Base-by-base conservation (phyloP, 805 yeast genomes). In the Brettanomyces nanus region DNA sequence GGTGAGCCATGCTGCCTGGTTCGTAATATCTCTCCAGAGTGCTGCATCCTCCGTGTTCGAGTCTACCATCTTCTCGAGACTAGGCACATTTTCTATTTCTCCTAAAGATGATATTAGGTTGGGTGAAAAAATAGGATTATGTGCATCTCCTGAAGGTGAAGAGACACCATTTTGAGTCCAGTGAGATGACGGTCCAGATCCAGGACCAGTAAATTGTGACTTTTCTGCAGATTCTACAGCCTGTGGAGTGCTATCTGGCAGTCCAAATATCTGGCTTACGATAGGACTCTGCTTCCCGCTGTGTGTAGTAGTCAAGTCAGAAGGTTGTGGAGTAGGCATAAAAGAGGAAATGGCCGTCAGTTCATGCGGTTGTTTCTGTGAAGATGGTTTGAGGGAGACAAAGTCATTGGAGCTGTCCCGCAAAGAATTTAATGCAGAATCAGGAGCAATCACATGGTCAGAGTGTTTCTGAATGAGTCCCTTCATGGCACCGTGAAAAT, bases 11-110 rank as follows among this genome's bases (percentile, higher is more conserved):
- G 73, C 77, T 0, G 89, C 89, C 49, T 81, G 85, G 49, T 72
- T 73, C 0, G 87, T 76, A 39, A 83, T 78, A 45, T 82, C 89
- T 51, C 75, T 78, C 94, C 94, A 83, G 23, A 83, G 59, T 43
- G 79, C 69, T 35, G 62, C 55, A 45, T 75, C 80, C 3, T 59
- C 53, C 14, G 62, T 56, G n/a, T 62, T 62, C 2, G 59, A 49
- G 17, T 60, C 54, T 19, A 44, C 47, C 30, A 54, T 37, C 19
- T 49, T 58, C 43, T 62, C 59, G 45, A 66, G 49, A 30, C 59
- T 61, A 17, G 61, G 56, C 31, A 58, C 53, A 38, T 63, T 62
- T 28, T 61, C 61, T 6, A 60, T 46, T 5, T 53, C 51, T 2
- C 60, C 59, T 30, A 64, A 47, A 21, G 55, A 44, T n/a, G 58